Base-by-base conservation (phyloP, 2,329 filamentous ascomycete genomes). In the Fusarium palustre region DNA sequence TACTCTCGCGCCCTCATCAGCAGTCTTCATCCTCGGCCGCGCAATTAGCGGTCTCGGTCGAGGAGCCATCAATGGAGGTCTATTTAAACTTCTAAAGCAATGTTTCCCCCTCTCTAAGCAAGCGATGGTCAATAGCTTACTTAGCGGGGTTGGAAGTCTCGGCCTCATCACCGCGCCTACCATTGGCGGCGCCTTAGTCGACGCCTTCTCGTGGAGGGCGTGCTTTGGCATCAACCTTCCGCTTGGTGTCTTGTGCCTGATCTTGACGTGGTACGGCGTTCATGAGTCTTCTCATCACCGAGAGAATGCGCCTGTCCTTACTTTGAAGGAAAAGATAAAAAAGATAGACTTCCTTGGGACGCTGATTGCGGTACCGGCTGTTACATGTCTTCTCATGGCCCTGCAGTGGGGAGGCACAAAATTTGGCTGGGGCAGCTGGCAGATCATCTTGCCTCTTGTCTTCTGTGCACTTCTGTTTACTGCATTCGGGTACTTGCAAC, bases 11-110 rank as follows among this genome's bases (percentile, higher is more conserved):
- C 76, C 79, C 0, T 76, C 66, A 3, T 81, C 80, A 0, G 71
- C 76, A 1, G 62, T 74, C 22, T 77, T 81, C 28, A 79, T 81
- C 28, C 64, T 80, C 18, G 80, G 80, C 2, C 77, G 80, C 1
- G 79, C 79, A 4, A 61, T 81, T 7, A 77, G 75, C 9, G 80
- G 80, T 15, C 60, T 80, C 9, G 79, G 79, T 1, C 68, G 72
- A 2, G 72, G 72, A 1, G 72, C 68, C 6, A 62, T 74, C 7
- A 74, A 74, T 6, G 72, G 72, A 1, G 72, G 72, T 3, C 11
- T 74, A 18, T 69, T 74, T 11, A 74, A 74, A 38, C 70, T 74
- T 2, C 33, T 74, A 1, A 69, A 71, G 0, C 66, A 72, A 33
- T 72, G 64, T 10, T 74, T 74, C 3, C 72, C 72, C 1, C 64